phyloP scores from a whole-genome alignment of 805 yeast species.

The Metschnikowia chrysomelidarum region DNA sequence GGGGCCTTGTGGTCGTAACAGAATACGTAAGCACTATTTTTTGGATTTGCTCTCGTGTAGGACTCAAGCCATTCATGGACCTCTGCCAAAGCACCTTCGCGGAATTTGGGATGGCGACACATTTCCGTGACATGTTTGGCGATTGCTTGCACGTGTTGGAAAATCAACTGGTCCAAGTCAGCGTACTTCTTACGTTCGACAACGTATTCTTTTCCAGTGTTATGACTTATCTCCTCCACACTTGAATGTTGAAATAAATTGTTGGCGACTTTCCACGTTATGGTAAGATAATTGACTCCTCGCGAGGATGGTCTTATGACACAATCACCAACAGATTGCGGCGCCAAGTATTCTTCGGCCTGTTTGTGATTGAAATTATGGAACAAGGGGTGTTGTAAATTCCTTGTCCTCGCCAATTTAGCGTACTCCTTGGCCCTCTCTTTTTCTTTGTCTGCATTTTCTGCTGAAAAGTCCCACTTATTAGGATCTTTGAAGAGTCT shows the following conservation, averaged over 20 bases:
- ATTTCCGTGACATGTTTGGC: slow-evolving; percentile 81
- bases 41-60: slow-evolving; percentile 87
- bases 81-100: slow-evolving; percentile 72
- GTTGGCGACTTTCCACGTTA: slow-evolving; percentile 95
- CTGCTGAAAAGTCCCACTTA: slow-evolving; percentile 81
- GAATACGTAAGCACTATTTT: slow-evolving; percentile 86
- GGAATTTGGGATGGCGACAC: slow-evolving; percentile 84
- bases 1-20: slow-evolving; percentile 88
- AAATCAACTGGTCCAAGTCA: slow-evolving; percentile 91
- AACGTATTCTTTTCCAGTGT: slow-evolving; percentile 54
- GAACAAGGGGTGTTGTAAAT: slow-evolving; percentile 89
- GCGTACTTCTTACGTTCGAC: slow-evolving; percentile 72
- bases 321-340: slow-evolving; percentile 84
- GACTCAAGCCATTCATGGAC: slow-evolving; percentile 85
- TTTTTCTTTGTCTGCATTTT: slow-evolving; percentile 56
- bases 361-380: slow-evolving; percentile 77
- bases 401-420: slow-evolving; percentile 67
- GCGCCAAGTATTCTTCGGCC: slow-evolving; percentile 91
- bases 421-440: slow-evolving; percentile 63
- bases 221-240: slow-evolving; percentile 71
- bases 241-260: slow-evolving; percentile 89
- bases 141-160: slow-evolving; percentile 80
- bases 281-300: slow-evolving; percentile 83
- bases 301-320: slow-evolving; percentile 93
- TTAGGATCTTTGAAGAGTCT: slow-evolving; percentile 52